Percentiles rank a stretch among this genome's conserved stretches.
phyloP scores from a whole-genome alignment of 139 green algal genomes.

The Chara braunii region DNA sequence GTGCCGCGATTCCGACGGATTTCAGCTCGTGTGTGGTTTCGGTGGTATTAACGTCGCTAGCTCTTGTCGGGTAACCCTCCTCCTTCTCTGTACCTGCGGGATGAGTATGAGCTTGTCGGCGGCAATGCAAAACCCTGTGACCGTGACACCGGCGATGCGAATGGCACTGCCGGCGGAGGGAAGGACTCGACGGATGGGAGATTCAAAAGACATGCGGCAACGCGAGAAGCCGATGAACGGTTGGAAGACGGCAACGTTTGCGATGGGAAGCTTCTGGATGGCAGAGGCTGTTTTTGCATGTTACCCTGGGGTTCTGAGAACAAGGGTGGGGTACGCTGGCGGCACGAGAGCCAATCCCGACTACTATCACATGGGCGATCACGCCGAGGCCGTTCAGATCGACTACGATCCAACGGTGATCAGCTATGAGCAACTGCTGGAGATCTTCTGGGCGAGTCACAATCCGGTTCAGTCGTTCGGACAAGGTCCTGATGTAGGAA shows the following conservation, averaged over 20 bases:
- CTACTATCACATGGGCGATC: not conserved
- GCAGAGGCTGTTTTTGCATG: not conserved
- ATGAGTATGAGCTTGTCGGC: no score
- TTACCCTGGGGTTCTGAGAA: not conserved
- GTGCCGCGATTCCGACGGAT: no score
- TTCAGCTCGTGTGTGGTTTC: no score
- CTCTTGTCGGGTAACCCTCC: no score
- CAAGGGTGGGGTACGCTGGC: not conserved
- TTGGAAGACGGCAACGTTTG: not conserved
- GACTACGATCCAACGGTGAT: constrained; percentile 48
- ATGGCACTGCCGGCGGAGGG: no score
- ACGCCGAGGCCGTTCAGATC: constrained; percentile 9
- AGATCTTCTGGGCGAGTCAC: constrained; percentile 52
- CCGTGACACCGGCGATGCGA: no score
- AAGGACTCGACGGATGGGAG: no score
- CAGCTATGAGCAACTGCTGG: constrained; percentile 41
- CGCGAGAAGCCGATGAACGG: no score
- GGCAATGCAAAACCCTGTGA: no score
- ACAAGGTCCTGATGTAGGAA: not conserved
- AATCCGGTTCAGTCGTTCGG: constrained; percentile 36
- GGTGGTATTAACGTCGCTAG: no score
- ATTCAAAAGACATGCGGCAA: no score
- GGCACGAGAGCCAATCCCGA: not conserved
- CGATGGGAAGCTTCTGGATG: not conserved
- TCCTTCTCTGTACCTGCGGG: no score